A percentile compares a stretch with the other conserved stretches of the same genome.
phyloP scores from a whole-genome alignment of 2,329 filamentous ascomycete genomes.

The Fusarium brachygibbosum region DNA sequence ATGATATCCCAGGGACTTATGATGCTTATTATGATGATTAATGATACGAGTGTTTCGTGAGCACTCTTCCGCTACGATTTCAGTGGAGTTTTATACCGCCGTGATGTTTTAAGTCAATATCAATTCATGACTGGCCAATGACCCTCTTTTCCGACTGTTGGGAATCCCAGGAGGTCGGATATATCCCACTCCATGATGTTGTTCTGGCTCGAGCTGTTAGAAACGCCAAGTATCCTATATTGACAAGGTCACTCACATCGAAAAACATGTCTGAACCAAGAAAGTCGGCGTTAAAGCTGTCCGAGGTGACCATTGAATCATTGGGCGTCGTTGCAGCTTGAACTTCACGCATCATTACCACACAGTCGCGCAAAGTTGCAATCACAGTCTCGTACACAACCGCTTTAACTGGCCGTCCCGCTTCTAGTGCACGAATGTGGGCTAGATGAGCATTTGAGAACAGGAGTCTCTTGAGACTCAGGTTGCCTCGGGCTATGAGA shows the following conservation, averaged over 20 bases:
- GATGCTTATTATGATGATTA: slow-evolving; percentile 67
- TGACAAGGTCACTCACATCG: slow-evolving; percentile 25
- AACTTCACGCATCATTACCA: slow-evolving; percentile 35
- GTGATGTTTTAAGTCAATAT: background rate
- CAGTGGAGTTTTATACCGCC: background rate
- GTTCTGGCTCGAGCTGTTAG: slow-evolving; percentile 36
- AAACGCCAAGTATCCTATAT: background rate
- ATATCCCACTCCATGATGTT: slow-evolving; percentile 47
- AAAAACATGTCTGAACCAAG: slow-evolving; percentile 38
- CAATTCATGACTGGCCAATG: slow-evolving; percentile 34
- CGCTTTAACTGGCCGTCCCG: slow-evolving; percentile 37
- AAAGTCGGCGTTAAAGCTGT: slow-evolving; percentile 36
- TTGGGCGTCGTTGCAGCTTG: slow-evolving; percentile 36
- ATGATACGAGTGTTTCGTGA: background rate
- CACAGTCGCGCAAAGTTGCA: slow-evolving; percentile 38
- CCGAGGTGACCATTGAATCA: slow-evolving; percentile 29
- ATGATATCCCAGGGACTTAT: slow-evolving; percentile 61
- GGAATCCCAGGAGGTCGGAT: slow-evolving; percentile 44
- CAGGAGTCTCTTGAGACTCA: slow-evolving; percentile 45
- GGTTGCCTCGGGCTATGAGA: slow-evolving; percentile 41
- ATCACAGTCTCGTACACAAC: slow-evolving; percentile 43
- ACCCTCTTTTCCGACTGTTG: slow-evolving; percentile 15
- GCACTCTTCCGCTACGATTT: background rate
- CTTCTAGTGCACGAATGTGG: slow-evolving; percentile 46
- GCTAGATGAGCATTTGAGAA: slow-evolving; percentile 43